Conservation (phyloP, 2,329 filamentous ascomycete genomes). For the Colletotrichum abscissum region DNA sequence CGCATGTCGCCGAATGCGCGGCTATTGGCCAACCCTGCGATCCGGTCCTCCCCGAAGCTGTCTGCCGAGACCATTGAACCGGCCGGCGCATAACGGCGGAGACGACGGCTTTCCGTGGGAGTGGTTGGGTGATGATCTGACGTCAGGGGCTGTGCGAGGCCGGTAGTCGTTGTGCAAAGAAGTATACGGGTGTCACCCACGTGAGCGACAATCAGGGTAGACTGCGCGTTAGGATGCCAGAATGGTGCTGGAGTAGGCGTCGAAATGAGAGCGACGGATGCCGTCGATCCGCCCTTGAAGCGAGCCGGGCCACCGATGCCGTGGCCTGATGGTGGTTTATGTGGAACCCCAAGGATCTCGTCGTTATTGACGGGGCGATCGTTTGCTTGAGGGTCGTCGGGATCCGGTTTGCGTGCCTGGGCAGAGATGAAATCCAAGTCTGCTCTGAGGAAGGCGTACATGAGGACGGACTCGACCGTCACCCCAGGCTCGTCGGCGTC, state of each 20-base stretch:
- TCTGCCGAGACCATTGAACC: conserved; percentile 85
- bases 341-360: conserved; percentile 78
- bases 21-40: conserved; percentile 92
- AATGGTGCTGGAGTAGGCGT: conserved; percentile 93
- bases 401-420: conserved; percentile 84
- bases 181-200: conserved; percentile 94
- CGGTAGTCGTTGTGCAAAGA: conserved; percentile 87
- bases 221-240: conserved; percentile 91
- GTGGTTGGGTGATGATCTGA: conserved; percentile 93
- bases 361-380: conserved; percentile 87
- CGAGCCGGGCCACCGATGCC: conserved; percentile 79
- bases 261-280: conserved; percentile 88
- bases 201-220: conserved; percentile 87
- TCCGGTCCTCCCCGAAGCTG: conserved; percentile 96
- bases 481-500: conserved; percentile 52
- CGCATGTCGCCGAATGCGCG: conserved; percentile 93
- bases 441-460: conserved; percentile 92
- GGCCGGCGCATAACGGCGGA: conserved; percentile 83
- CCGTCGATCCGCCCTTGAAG: conserved; percentile 95
- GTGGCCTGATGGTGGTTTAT: conserved; percentile 64
- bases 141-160: conserved; percentile 82
- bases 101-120: conserved; percentile 82
- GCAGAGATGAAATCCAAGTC: conserved; percentile 95
- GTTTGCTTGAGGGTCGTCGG: conserved; percentile 74
- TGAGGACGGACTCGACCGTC: conserved; percentile 81